These are phyloP conservation scores for Rhizopus delemar DNA, from an alignment of 371 early-diverging fungal genomes.

Conservation along the genomic window DNA sequence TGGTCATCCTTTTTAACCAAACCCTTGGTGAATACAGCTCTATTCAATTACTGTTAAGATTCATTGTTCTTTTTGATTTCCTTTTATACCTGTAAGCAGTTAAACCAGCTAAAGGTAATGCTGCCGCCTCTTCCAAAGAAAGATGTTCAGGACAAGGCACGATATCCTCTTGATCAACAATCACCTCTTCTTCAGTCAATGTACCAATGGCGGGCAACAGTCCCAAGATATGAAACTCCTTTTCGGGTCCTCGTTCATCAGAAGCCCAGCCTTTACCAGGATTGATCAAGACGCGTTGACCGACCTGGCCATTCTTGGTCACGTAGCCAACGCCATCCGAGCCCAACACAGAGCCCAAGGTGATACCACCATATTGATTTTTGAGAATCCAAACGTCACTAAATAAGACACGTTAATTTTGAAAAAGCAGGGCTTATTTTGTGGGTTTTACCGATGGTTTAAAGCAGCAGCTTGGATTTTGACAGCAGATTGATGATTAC, in stretches of 20 bases:
- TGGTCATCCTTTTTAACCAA: slow-evolving; percentile 55
- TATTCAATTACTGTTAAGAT: not conserved
- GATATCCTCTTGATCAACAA: slow-evolving; percentile 46
- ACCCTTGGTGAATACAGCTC: slow-evolving; percentile 62
- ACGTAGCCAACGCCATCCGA: slow-evolving; percentile 65
- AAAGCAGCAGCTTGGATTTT: slow-evolving; percentile 67
- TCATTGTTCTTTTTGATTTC: not conserved
- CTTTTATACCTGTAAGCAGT: slow-evolving; percentile 57
- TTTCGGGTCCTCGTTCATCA: slow-evolving; percentile 61
- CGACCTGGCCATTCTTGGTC: slow-evolving; percentile 17
- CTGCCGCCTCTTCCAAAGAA: slow-evolving; percentile 61
- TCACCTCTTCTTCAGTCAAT: slow-evolving; percentile 56
- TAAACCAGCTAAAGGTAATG: slow-evolving; percentile 69
- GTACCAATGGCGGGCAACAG: slow-evolving; percentile 55
- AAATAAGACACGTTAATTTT: not conserved
- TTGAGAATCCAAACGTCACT: slow-evolving; percentile 65
- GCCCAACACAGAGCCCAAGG: slow-evolving; percentile 53
- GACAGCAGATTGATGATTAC: slow-evolving; percentile 49
- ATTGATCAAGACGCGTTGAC: slow-evolving; percentile 52
- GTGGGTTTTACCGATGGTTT: slow-evolving; percentile 58
- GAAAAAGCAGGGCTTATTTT: not conserved
- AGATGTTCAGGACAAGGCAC: slow-evolving; percentile 61
- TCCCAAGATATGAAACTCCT: slow-evolving; percentile 60
- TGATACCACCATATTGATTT: slow-evolving; percentile 44
- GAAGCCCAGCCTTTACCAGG: slow-evolving; percentile 55